These are phyloP conservation scores for Adansonia digitata DNA, from an alignment of 345 rosid genomes.

Conservation along the genomic window DNA sequence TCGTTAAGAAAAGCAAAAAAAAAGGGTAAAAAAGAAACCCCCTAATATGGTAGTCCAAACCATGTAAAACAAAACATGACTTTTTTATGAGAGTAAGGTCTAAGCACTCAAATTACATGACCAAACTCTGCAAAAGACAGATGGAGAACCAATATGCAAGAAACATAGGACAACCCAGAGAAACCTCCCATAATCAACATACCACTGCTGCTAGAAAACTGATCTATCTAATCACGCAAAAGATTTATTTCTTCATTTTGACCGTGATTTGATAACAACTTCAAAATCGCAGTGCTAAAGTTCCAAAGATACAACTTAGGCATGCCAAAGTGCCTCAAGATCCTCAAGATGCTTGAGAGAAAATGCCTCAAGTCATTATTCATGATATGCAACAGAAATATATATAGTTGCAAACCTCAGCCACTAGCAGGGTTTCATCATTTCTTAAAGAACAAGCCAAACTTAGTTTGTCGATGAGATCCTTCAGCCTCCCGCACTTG, in stretches of 20 bases:
- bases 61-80: not conserved
- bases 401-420: constrained; percentile 44
- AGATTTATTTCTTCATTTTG: not conserved
- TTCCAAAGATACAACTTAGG: not conserved
- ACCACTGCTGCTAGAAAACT: not conserved
- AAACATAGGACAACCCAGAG: not conserved
- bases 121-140: not conserved
- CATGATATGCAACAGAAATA: not conserved
- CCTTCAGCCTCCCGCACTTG: constrained; percentile 47
- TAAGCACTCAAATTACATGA: too few relatives aligned
- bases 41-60: not conserved
- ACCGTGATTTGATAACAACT: not conserved
- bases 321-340: not conserved
- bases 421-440: constrained; percentile 57
- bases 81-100: not conserved
- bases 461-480: constrained; percentile 52
- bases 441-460: constrained; percentile 39
- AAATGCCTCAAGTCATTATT: not conserved
- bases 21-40: not conserved
- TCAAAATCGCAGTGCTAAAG: not conserved
- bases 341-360: not conserved
- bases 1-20: not conserved
- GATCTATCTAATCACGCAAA: not conserved
- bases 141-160: not conserved
- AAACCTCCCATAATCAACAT: not conserved